Evolutionary conservation across 768 basidiomycete genomes (phyloP).

Genomic region (Auricularia cornea): DNA sequence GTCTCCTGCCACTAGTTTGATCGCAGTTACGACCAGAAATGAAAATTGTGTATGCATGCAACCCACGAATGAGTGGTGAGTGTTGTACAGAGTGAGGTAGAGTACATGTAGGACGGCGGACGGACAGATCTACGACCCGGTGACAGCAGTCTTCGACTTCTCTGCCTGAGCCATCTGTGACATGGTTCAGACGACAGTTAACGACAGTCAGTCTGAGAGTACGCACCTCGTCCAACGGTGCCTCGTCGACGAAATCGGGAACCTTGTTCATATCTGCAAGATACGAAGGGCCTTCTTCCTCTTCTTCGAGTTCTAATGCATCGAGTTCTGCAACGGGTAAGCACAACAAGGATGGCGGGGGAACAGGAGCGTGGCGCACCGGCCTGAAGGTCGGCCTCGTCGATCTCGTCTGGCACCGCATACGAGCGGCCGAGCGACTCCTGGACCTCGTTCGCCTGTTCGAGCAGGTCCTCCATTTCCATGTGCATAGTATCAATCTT

Average conservation of each 20-base stretch:
- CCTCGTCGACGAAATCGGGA: conserved; percentile 88
- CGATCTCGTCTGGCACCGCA: conserved; percentile 93
- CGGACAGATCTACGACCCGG: conserved; percentile 1
- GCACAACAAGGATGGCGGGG: too few species aligned
- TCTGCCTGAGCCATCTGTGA: conserved; percentile 4
- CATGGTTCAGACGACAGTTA: neutral
- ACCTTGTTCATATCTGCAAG: conserved; percentile 76
- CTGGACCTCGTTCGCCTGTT: conserved; percentile 94
- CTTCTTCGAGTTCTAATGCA: conserved; percentile 83
- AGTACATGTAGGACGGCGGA: neutral
- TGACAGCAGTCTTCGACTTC: conserved; percentile 7
- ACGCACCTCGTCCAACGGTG: conserved; percentile 53
- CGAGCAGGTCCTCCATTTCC: conserved; percentile 96
- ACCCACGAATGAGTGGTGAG: neutral
- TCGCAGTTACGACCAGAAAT: too few species aligned
- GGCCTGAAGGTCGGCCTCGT: conserved; percentile 95
- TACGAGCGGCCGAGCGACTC: conserved; percentile 90
- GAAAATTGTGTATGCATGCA: neutral
- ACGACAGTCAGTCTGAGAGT: neutral
- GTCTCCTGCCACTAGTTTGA: too few species aligned
- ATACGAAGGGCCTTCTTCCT: conserved; percentile 87
- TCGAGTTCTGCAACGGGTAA: conserved; percentile 63
- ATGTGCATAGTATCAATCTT: conserved; percentile 98
- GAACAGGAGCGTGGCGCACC: conserved; percentile 38
- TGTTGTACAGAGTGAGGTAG: neutral